Base-by-base conservation (phyloP, 1,284 basidiomycete species). In the Malassezia arunalokei region DNA sequence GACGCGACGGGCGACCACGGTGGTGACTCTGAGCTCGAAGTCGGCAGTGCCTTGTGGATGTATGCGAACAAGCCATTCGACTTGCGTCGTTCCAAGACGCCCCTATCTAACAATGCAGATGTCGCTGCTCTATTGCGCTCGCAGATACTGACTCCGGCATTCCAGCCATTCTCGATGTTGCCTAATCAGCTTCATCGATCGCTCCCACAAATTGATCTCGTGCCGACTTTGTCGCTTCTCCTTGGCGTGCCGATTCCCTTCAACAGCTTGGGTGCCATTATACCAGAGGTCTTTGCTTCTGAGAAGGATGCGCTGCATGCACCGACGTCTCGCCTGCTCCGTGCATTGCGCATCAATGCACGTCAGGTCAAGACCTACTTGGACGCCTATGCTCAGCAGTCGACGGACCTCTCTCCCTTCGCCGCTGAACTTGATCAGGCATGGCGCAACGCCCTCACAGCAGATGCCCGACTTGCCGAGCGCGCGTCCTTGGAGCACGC, bases 1-100 rank as follows among this genome's bases (percentile, higher is more conserved):
- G 91, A 96, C 69, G 78, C 81, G 42, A 81, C 84, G 31, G 94
- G 94, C 7, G 92, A 99, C 64, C 92, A 98, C 65, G 92, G 92
- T 0, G 92, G 94, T 1, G 94, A 96, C 66, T 83, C 84, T 0
- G 78, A 79, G 12, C 79, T 86, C 24, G 94, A 99, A 67, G 86
- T 88, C 0, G 84, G 86, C 5, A 79, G 88, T 1, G 90, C 80
- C 0, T 74, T 94, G 28, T 98, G 92, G 91, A 76, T 96, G 38
- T 98, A 95, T 76, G 57, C 47, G 46, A 53, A 27, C 20, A 39
- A 6, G 53, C 55, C 11, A 49, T 47, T 47, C 57, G 40, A 57
- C 47, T 14, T 3, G 29, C 8, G 15, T 29, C 32, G 8, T 12
- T 20, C 38, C 11, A 32, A 27, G 14, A 20, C 41, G 14, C 15